A percentile compares a stretch with the other conserved stretches of the same genome.
These are phyloP conservation scores for Leishmania tropica DNA, from an alignment of 208 protist genomes.

Conservation along the genomic window DNA sequence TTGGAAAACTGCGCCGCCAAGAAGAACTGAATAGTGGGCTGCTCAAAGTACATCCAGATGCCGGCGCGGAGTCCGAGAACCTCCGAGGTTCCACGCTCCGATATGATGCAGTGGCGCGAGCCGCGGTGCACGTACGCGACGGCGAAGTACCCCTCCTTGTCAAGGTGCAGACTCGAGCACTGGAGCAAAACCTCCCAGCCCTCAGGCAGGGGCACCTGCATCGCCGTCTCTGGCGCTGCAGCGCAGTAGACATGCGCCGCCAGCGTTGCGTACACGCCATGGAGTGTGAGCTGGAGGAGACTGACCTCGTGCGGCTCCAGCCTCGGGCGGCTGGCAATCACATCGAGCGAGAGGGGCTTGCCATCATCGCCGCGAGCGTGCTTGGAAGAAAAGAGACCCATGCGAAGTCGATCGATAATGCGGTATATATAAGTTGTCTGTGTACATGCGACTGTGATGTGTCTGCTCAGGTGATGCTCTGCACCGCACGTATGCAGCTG, in stretches of 20 bases:
- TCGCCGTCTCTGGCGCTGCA: conserved; percentile 23
- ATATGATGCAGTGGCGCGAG: conserved; percentile 78
- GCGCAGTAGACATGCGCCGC: conserved; percentile 78
- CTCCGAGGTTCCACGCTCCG: conserved; percentile 87
- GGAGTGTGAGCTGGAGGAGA: conserved; percentile 61
- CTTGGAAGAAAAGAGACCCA: conserved; percentile 30
- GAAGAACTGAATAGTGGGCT: conserved; percentile 86
- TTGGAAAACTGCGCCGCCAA: conserved; percentile 88
- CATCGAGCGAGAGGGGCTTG: conserved; percentile 36
- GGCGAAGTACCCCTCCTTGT: conserved; percentile 88
- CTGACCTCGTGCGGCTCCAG: conserved; percentile 57
- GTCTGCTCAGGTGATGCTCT: background rate
- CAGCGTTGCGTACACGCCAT: conserved; percentile 76
- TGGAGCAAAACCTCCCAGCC: conserved; percentile 78
- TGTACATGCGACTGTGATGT: background rate
- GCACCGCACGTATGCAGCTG: background rate
- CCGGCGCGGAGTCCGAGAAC: conserved; percentile 79
- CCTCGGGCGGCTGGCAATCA: conserved; percentile 39
- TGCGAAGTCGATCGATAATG: background rate
- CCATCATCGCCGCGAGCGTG: background rate
- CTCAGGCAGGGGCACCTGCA: conserved; percentile 44
- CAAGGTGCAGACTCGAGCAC: conserved; percentile 62
- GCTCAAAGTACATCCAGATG: conserved; percentile 92
- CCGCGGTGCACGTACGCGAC: conserved; percentile 80
- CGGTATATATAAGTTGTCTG: background rate